A percentile compares a stretch with the other conserved stretches of the same genome.
phyloP scores from a whole-genome alignment of 148 eudicot species.

The Chenopodium berlandieri region DNA sequence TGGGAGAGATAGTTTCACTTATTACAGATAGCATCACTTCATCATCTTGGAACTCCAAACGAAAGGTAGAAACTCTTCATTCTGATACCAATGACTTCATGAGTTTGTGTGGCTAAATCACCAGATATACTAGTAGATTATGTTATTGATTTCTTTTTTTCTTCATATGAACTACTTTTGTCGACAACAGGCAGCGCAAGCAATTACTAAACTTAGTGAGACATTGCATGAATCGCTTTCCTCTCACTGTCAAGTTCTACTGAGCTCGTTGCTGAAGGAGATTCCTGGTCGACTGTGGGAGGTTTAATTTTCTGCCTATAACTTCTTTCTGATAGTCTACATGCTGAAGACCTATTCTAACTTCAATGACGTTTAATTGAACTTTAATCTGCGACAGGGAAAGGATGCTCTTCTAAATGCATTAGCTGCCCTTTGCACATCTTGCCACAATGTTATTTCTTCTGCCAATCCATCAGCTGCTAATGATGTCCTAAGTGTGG shows the following conservation, averaged over 20 bases:
- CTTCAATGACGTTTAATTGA: conserved; percentile 2
- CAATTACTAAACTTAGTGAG: conserved; percentile 75
- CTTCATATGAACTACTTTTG: conserved; percentile 7
- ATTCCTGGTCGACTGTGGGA: conserved; percentile 97
- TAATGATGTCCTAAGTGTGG: conserved; percentile 56
- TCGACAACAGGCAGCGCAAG: conserved; percentile 70
- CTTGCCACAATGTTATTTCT: conserved; percentile 75
- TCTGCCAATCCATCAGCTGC: conserved; percentile 58
- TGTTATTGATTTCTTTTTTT: conserved; percentile 15
- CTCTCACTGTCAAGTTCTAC: conserved; percentile 52
- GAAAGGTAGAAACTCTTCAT: conserved; percentile 47
- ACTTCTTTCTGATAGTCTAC: conserved; percentile 1
- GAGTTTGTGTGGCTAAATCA: conserved; percentile 5
- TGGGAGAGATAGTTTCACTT: conserved; percentile 77
- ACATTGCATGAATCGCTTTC: conserved; percentile 73
- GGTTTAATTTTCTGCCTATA: conserved; percentile 40
- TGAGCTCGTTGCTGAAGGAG: conserved; percentile 76
- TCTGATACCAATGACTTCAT: conserved; percentile 4
- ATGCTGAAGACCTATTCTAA: neutral
- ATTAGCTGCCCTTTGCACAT: conserved; percentile 69
- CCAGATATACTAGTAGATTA: neutral
- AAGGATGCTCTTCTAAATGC: conserved; percentile 77
- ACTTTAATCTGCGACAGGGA: conserved; percentile 53
- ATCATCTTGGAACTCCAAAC: conserved; percentile 85
- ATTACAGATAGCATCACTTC: conserved; percentile 68